Evolutionary conservation across 192 early-diverging fungal genomes (phyloP), one percentile per base, ranked within the genome.

Genomic region (Martensiomyces pterosporus): DNA sequence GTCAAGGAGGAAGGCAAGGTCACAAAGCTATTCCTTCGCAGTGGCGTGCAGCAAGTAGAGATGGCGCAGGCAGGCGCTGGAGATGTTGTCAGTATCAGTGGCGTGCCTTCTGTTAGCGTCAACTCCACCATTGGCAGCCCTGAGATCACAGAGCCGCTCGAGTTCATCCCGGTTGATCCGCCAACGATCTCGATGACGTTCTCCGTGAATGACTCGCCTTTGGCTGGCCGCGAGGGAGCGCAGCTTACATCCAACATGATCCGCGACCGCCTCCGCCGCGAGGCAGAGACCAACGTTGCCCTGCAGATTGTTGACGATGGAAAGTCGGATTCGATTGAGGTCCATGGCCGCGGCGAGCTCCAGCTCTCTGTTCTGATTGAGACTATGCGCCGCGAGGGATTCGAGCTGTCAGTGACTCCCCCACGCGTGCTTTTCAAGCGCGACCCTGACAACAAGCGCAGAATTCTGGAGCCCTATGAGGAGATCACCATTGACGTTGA

Each of bases 321-420:
- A 38, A 79, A 66, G 55, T 85, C 87, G 26, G 79, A 79, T 43
- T 68, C 88, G 0, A 85, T 86, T 60, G 89, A 92, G 67, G 89
- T 92, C 27, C 82, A 82, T 39, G 89, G 89, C 22, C 85, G 89
- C 35, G 89, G 89, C n/a, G 89, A 92, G 75, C 75, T 92, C 24
- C 89, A 92, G 73, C 79, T 92, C 41, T 87, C 86, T 17, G 86
- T 92, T 8, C 71, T 92, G 29, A 89, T 89, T 43, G 89, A 92
- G 77, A 88, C 89, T 7, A 92, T 92, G 89, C 79, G 89, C 23
- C 82, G 89, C 18, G 89, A 92, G 68, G 89, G 89, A 17, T 92
- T 88, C 56, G 89, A 92, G 65, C 71, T 92, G 21, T 85, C 83
- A 24, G 83, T 92, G 6, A 85, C 85, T 2, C 84, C 89, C 7